Base-by-base conservation (phyloP, 208 protist species). In the Trypanosoma cruzi region DNA sequence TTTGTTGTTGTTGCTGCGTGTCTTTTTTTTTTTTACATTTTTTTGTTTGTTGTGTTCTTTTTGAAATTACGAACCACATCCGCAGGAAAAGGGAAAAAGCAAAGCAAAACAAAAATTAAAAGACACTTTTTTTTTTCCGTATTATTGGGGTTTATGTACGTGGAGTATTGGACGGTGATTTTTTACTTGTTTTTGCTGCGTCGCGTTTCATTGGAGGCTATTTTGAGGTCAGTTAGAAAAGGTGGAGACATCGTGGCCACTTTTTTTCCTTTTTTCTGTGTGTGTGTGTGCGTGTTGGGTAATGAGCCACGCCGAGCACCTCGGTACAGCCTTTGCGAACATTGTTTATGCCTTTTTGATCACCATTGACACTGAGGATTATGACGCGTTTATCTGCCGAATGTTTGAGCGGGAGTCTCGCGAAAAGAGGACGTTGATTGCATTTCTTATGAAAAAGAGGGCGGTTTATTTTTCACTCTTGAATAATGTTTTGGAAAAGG, bases 241-340 rank as follows among this genome's bases (percentile, higher is more conserved):
- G 4, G 40, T 44, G 40, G 1, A 44, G 13, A 14, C 8, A 44
- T 7, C 40, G 18, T 14, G 4, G 13, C 1, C 13, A 44, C 40
- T 44, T 1, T 4, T 7, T 13, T 7, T 13, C 13, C 8, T 7
- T 44, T n/a, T n/a, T n/a, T n/a, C n/a, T n/a, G n/a, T n/a, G n/a
- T n/a, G n/a, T n/a, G n/a, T n/a, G n/a, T n/a, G n/a, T n/a, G n/a
- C n/a, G 13, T 36, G 14, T 42, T 4, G 28, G 8, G 32, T 61
- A 34, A 61, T 36, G 24, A 52, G n/a, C 49, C 48, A 67, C 40
- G n/a, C 34, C 40, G 71, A 71, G 31, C 63, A 77, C 31, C 37
- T 77, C 20, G 71, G 71, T 61, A 71, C 66, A 49, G 57, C 71
- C 50, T 77, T 65, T 48, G 71, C 71, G 1, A 77, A 77, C 50